Percentiles rank a stretch among this genome's conserved stretches.
phyloP scores from a whole-genome alignment of 2,329 filamentous ascomycete species.

The Aquanectria penicillioides region DNA sequence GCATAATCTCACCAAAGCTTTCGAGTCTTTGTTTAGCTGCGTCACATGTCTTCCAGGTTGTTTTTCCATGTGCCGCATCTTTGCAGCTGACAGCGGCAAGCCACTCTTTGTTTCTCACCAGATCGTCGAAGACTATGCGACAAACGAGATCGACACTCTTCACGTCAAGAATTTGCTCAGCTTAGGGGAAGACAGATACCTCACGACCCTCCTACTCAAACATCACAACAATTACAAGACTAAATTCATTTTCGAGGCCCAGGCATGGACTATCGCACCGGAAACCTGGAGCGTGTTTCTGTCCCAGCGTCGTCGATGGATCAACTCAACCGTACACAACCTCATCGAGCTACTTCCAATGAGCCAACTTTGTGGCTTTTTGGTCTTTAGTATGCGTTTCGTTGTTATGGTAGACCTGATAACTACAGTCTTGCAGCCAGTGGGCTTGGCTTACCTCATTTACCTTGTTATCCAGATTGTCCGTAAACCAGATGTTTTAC shows the following conservation, averaged over 20 bases:
- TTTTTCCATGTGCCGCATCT: slow-evolving; percentile 99
- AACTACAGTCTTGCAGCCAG: slow-evolving; percentile 90
- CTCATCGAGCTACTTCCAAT: slow-evolving; percentile 94
- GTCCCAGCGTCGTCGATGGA: slow-evolving; percentile 98
- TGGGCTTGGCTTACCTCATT: slow-evolving; percentile 87
- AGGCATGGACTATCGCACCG: slow-evolving; percentile 97
- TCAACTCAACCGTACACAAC: slow-evolving; percentile 99
- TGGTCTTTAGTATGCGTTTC: slow-evolving; percentile 99
- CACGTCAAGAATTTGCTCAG: slow-evolving; percentile 99
- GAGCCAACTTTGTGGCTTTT: slow-evolving; percentile 96
- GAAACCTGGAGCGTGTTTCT: slow-evolving; percentile 95
- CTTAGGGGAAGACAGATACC: slow-evolving; percentile 95
- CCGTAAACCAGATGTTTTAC: slow-evolving; percentile 71
- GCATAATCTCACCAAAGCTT: slow-evolving; percentile 95
- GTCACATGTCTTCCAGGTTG: slow-evolving; percentile 98
- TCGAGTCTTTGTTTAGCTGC: slow-evolving; percentile 95
- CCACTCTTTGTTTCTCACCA: slow-evolving; percentile 96
- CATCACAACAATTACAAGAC: slow-evolving; percentile 96
- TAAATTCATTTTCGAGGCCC: slow-evolving; percentile 91
- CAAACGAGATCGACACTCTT: slow-evolving; percentile 95
- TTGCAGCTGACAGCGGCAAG: slow-evolving; percentile 92
- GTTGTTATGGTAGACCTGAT: slow-evolving; percentile 94
- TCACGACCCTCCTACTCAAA: slow-evolving; percentile 94
- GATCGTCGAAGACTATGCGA: slow-evolving; percentile 85
- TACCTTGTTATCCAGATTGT: slow-evolving; percentile 85